Evolutionary conservation across 2,329 filamentous ascomycete genomes (phyloP).

Genomic region (Penicillium verrucosum): DNA sequence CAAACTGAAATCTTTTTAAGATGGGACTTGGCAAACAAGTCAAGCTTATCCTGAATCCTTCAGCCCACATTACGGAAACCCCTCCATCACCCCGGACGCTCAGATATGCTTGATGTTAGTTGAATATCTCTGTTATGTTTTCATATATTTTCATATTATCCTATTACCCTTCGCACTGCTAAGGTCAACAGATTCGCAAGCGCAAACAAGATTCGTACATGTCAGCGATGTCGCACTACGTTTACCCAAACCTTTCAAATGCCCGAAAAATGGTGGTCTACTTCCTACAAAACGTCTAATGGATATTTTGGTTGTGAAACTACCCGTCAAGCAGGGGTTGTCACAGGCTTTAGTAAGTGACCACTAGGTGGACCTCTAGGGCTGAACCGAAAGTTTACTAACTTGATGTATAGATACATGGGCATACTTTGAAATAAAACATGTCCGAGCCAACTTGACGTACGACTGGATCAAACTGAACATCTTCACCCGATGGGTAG

Average conservation of each 20-base stretch:
- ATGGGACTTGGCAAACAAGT: not conserved
- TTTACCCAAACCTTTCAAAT: not conserved
- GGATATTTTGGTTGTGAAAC: not conserved
- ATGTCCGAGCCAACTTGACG: not conserved
- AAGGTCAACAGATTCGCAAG: not conserved
- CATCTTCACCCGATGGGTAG: constrained; percentile 7
- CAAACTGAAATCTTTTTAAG: not conserved
- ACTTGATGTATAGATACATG: constrained; percentile 12
- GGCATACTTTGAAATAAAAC: constrained; percentile 17
- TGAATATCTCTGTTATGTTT: too few species aligned
- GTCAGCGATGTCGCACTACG: not conserved
- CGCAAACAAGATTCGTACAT: not conserved
- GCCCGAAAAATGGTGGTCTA: not conserved
- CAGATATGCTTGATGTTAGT: not conserved
- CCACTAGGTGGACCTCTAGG: too few species aligned
- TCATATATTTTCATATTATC: too few species aligned
- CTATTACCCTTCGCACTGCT: not conserved
- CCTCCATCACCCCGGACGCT: not conserved
- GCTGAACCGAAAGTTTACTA: not conserved
- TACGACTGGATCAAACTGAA: constrained; percentile 18
- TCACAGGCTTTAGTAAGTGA: not conserved
- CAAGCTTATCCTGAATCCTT: not conserved
- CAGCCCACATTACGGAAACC: not conserved
- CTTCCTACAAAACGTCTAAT: not conserved
- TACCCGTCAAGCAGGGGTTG: not conserved